Evolutionary conservation across 148 eudicot species (phyloP).

Genomic region (Arctostaphylos glauca): DNA sequence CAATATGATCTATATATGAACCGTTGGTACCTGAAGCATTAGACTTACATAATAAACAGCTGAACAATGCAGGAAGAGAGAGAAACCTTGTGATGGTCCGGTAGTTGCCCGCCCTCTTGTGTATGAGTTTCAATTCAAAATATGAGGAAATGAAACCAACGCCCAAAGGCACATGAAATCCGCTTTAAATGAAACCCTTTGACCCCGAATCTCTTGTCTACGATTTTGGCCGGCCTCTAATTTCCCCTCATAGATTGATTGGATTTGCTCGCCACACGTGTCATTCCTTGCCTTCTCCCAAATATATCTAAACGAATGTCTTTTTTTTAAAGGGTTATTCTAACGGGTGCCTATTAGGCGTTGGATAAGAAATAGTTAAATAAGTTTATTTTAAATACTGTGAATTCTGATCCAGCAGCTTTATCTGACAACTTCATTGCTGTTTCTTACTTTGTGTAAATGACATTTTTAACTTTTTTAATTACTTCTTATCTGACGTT

Average conservation of each 20-base stretch:
- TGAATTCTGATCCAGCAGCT: too few species aligned
- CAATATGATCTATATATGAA: too few species aligned
- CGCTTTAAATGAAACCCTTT: constrained; percentile 11
- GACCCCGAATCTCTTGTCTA: constrained; percentile 13
- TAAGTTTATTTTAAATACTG: too few species aligned
- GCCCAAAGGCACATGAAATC: constrained; percentile 18
- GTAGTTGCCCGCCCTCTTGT: constrained; percentile 4
- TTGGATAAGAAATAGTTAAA: too few species aligned
- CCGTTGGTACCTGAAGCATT: neutral
- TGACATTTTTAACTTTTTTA: too few species aligned
- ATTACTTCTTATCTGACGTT: too few species aligned
- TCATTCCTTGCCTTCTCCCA: neutral
- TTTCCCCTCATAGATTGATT: neutral
- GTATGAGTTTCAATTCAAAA: constrained; percentile 18
- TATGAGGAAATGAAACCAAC: constrained; percentile 19
- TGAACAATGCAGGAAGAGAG: neutral
- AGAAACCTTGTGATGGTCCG: constrained; percentile 7
- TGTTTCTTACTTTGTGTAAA: too few species aligned
- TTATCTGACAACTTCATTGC: too few species aligned
- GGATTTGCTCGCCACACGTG: constrained; percentile 16
- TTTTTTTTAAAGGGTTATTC: too few species aligned
- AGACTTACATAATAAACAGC: neutral
- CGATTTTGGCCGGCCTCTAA: constrained; percentile 13
- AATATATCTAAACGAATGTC: too few species aligned
- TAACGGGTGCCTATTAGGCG: too few species aligned